Evolutionary conservation across 495 filamentous ascomycete genomes (phyloP).

Genomic region (Trichoderma asperelloides): DNA sequence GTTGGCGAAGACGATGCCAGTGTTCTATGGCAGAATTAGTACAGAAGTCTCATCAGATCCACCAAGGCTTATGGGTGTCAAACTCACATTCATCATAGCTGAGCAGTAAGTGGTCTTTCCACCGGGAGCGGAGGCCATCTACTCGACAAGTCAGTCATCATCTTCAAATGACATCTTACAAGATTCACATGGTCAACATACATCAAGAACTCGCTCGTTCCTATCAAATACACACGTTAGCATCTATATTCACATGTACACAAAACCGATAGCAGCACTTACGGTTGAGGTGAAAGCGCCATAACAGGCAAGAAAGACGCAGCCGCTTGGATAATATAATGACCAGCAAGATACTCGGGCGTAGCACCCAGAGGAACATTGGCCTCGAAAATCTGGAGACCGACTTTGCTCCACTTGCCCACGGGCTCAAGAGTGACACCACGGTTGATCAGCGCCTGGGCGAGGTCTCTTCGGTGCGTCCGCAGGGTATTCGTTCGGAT

Average conservation of each 20-base stretch:
- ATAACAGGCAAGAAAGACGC: conserved; percentile 97
- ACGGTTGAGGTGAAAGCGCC: conserved; percentile 75
- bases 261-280: neutral
- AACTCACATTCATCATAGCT: conserved; percentile 68
- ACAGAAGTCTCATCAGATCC: neutral
- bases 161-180: no score
- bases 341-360: conserved; percentile 91
- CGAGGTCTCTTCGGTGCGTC: conserved; percentile 84
- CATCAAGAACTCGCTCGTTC: conserved; percentile 68
- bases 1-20: conserved; percentile 91
- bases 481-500: conserved; percentile 89
- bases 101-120: conserved; percentile 97
- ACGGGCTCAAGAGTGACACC: conserved; percentile 94
- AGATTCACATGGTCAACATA: conserved; percentile 9
- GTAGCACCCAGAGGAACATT: conserved; percentile 94
- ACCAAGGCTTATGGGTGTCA: neutral
- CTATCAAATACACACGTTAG: conserved; percentile 29
- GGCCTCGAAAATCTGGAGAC: conserved; percentile 90
- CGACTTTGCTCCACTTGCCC: conserved; percentile 97
- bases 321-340: conserved; percentile 96
- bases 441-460: conserved; percentile 91
- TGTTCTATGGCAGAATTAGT: conserved; percentile 44
- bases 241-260: neutral
- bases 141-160: conserved; percentile 32
- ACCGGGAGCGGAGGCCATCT: conserved; percentile 93